Conservation (phyloP, 139 green algal genomes). For the Picochlorum sp. region DNA sequence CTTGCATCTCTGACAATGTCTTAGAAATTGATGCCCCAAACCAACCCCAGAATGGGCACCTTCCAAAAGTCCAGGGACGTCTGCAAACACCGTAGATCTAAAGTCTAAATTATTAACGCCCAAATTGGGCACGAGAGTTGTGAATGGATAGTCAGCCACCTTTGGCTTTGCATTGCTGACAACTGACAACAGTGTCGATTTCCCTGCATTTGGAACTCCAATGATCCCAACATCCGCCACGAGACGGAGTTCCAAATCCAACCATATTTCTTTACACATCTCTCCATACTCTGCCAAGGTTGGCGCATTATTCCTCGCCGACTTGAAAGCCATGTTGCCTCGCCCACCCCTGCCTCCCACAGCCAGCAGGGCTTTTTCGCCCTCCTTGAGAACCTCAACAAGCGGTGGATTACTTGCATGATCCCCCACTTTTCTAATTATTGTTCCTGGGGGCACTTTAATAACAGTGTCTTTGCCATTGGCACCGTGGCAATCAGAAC, state of each 20-base stretch:
- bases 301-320: conserved; percentile 65
- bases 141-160: conserved; percentile 97
- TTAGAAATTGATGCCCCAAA: conserved; percentile 91
- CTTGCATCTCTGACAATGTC: conserved; percentile 54
- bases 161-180: conserved; percentile 78
- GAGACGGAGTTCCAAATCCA: conserved; percentile 78
- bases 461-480: conserved; percentile 70
- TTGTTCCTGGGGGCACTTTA: conserved; percentile 77
- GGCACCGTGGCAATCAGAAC: conserved; percentile 62
- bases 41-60: conserved; percentile 80
- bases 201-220: conserved; percentile 88
- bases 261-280: conserved; percentile 50
- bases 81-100: conserved; percentile 58
- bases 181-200: conserved; percentile 81
- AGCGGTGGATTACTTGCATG: conserved; percentile 40
- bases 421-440: conserved; percentile 62
- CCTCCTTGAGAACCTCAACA: conserved; percentile 68
- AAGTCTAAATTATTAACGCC: conserved; percentile 87
- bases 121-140: conserved; percentile 94
- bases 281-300: conserved; percentile 58
- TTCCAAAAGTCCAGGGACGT: conserved; percentile 92
- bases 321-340: conserved; percentile 93
- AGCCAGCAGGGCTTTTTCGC: conserved; percentile 60
- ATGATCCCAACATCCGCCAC: conserved; percentile 96
- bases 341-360: conserved; percentile 78